These are phyloP conservation scores for Waltiozyma sp. DNA, from an alignment of 1,139 yeast genomes.

Conservation along the genomic window DNA sequence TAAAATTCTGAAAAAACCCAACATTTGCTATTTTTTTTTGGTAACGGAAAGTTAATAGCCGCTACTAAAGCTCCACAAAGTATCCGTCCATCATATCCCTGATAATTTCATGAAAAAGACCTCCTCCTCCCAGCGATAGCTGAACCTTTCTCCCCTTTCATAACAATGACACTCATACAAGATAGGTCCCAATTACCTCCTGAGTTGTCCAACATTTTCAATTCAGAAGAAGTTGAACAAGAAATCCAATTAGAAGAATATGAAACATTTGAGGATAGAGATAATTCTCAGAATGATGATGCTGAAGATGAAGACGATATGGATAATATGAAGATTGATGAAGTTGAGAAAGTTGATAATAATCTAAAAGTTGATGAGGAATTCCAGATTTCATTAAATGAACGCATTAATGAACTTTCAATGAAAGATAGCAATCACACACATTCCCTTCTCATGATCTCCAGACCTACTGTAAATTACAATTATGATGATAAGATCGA, in stretches of 20 bases:
- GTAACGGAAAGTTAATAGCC: no score
- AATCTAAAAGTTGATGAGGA: constrained; percentile 26
- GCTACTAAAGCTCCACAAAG: no score
- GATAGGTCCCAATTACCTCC: no score
- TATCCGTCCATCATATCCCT: no score
- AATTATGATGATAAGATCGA: constrained; percentile 30
- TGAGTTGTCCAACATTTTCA: not conserved
- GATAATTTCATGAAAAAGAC: no score
- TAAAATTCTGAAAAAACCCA: no score
- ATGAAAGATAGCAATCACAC: constrained; percentile 8
- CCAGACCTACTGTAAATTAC: constrained; percentile 35
- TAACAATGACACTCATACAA: no score
- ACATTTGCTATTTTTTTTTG: no score
- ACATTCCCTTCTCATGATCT: constrained; percentile 17
- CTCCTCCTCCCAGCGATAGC: no score
- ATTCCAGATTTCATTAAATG: constrained; percentile 23
- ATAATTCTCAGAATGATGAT: constrained; percentile 3
- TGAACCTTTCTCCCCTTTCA: no score
- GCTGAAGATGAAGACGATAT: constrained; percentile 5
- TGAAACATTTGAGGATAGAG: constrained; percentile 1
- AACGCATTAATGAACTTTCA: constrained; percentile 24
- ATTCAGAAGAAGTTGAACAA: not conserved
- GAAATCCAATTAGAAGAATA: not conserved
- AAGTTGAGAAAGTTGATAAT: constrained; percentile 19
- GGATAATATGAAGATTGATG: constrained; percentile 4